Base-by-base conservation (phyloP, 1,284 basidiomycete genomes). In the Moniliella sp. region DNA sequence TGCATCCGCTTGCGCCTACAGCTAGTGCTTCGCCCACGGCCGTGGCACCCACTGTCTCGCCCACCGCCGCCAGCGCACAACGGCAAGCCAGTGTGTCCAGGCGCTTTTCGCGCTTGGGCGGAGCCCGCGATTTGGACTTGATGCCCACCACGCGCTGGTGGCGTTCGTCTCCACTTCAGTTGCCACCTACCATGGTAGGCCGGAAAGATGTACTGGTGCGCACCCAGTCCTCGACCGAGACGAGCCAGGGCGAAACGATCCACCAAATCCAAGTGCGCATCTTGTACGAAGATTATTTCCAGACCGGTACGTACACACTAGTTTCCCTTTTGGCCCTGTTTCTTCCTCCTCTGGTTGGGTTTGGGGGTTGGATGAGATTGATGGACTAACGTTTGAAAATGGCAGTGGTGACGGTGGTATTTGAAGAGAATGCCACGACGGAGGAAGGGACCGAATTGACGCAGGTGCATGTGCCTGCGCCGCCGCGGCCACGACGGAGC, bases 401-500 rank as follows among this genome's bases (percentile, higher is more conserved):
- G 7, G 8, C 21, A 23, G 21, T 32, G 10, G 41, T 52, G n/a
- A 31, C 33, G 5, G 29, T 52, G 4, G 32, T 25, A 8, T 50
- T 43, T 31, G 34, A 40, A n/a, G 46, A 48, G 18, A 43, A 43
- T 30, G 48, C 46, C 23, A 19, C 34, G 4, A 46, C 47, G 2
- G 46, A 52, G 31, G 23, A 27, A 15, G 35, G 42, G 13, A 48
- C 50, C 2, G 30, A 32, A 12, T 29, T 49, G 5, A 31, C 23
- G 27, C 47, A 47, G 31, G 26, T 16, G 1, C 50, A 48, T 31
- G 33, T 27, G 21, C 43, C 40, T 19, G 30, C 40, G 27, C 50
- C 48, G 9, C 46, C 16, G 43, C 43, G 28, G 46, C 49, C 14
- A 18, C 34, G 7, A 36, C 68, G 0, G 74, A 78, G 28, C 73